Conservation (phyloP, 805 yeast species). For the Sugiyamaella floridensis region DNA sequence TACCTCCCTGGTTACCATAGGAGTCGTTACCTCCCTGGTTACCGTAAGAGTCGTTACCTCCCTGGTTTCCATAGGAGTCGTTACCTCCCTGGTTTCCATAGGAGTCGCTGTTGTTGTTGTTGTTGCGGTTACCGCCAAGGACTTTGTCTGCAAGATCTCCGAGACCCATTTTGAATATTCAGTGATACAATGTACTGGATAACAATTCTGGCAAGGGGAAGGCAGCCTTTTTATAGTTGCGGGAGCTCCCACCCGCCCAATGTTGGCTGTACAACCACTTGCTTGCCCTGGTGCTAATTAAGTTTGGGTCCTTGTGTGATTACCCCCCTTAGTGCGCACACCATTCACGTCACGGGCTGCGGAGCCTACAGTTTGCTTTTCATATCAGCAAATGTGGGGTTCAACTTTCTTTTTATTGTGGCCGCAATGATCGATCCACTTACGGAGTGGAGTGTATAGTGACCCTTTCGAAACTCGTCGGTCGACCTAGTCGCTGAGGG, state of each 20-base stretch:
- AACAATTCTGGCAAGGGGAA: not conserved
- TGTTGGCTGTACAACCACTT: not conserved
- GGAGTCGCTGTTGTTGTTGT: constrained; percentile 15
- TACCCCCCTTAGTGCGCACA: not conserved
- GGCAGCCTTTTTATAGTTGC: not conserved
- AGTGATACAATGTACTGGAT: not conserved
- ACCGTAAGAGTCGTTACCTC: constrained; percentile 12
- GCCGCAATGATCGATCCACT: not conserved
- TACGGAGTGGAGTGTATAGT: too few relatives aligned
- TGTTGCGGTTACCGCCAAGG: constrained; percentile 18
- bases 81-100: constrained; percentile 5
- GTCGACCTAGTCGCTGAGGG: too few relatives aligned
- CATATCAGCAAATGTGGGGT: not conserved
- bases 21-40: constrained; percentile 8
- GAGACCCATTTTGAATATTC: constrained; percentile 10
- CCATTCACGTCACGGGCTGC: not conserved
- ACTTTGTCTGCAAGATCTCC: constrained; percentile 5
- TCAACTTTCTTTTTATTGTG: not conserved
- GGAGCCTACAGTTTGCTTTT: not conserved
- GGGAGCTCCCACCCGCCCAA: not conserved
- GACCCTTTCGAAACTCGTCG: too few relatives aligned
- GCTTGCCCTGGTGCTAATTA: not conserved
- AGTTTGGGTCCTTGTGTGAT: not conserved
- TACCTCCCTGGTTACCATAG: constrained; percentile 4
- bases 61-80: constrained; percentile 9